phyloP scores from a whole-genome alignment of 1,284 basidiomycete species.

The Lentinula novae-zelandiae region DNA sequence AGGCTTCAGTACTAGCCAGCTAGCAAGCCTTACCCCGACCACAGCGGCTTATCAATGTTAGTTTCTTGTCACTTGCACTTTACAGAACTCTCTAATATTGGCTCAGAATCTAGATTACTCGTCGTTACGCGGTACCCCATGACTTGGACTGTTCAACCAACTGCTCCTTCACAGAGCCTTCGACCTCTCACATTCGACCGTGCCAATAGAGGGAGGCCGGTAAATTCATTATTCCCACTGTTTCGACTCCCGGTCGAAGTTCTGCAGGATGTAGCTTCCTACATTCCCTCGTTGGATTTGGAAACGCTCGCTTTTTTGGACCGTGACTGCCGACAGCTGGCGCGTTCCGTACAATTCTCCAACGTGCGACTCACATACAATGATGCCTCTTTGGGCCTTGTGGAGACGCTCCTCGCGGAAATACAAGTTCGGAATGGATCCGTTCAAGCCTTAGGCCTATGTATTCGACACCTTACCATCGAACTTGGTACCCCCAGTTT shows the following conservation, averaged over 20 bases:
- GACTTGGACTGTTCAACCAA: constrained; percentile 9
- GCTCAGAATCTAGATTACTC: neutral
- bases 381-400: constrained; percentile 8
- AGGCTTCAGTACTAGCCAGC: too few species aligned
- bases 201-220: constrained; percentile 18
- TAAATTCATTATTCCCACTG: constrained; percentile 23
- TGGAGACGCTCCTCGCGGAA: constrained; percentile 8
- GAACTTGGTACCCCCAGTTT: constrained; percentile 4
- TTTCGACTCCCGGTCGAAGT: constrained; percentile 30
- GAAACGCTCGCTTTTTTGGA: constrained; percentile 26
- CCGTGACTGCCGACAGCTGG: constrained; percentile 24
- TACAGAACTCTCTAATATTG: neutral
- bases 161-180: neutral
- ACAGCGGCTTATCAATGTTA: too few species aligned
- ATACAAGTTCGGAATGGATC: neutral
- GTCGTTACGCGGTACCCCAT: neutral
- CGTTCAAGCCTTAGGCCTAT: constrained; percentile 15
- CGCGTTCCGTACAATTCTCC: constrained; percentile 23
- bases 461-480: constrained; percentile 22
- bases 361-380: constrained; percentile 19
- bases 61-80: neutral
- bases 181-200: constrained; percentile 25
- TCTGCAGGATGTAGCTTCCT: constrained; percentile 21
- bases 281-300: constrained; percentile 24
- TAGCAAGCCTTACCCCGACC: too few species aligned